Base-by-base conservation (phyloP, 495 filamentous ascomycete species). In the Podospora conica region DNA sequence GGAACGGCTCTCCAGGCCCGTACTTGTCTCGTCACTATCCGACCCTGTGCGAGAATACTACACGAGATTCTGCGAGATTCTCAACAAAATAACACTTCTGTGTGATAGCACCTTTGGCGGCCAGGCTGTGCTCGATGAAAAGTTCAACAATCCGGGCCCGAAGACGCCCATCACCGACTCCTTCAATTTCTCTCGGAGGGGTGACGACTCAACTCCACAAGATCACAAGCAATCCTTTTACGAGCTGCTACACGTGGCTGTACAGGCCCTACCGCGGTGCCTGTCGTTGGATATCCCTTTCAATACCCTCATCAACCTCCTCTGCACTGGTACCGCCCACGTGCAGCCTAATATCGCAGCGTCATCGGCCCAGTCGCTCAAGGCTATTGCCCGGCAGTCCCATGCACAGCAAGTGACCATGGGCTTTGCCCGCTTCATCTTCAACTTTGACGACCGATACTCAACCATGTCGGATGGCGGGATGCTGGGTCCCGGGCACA, bases 381-480 rank as follows among this genome's bases (percentile, higher is more conserved):
- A 97, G 76, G 92, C 94, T 1, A 98, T 98, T 71, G 95, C 96
- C 9, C 85, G 91, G 20, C 93, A 98, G 74, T 90, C 88, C 9
- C 91, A 96, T 78, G 94, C 95, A 1, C 93, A 98, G 70, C 91
- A 93, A 75, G 94, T 98, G 23, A 97, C 94, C 2, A 96, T 97
- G 73, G 93, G 96, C 4, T 98, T 98, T 79, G 90, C 93, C 18
- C 81, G 93, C 53, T 98, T 98, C 69, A 98, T 98, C 31, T 97
- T 99, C 80, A 96, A 92, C 62, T 98, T 97, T 73, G 96, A 99
- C 77, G 92, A 94, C 68, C 88, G 92, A 27, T 97, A 97, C 76
- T 91, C 93, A 1, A 98, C 95, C 22, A 97, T 97, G 90, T 96
- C 93, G 9, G 96, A 98, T 71, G 93, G 96, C 55, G 95, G 96